These are phyloP conservation scores for Pyrenophora graminea DNA, from an alignment of 2,329 filamentous ascomycete species.

Conservation along the genomic window DNA sequence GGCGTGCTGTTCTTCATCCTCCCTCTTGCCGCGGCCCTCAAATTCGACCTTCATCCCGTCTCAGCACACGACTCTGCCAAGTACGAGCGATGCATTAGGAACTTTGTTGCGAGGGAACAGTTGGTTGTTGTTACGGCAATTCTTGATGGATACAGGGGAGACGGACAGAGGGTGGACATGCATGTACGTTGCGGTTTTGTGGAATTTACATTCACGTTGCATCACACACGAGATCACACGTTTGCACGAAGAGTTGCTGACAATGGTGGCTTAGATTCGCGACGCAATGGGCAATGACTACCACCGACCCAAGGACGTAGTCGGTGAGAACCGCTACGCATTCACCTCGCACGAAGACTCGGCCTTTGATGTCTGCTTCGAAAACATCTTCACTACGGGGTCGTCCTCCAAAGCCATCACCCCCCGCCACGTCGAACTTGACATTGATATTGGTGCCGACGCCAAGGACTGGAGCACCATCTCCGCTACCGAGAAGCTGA, in stretches of 20 bases:
- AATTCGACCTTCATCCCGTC: slow-evolving; percentile 86
- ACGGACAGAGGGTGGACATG: slow-evolving; percentile 93
- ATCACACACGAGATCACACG: neutral
- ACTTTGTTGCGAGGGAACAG: slow-evolving; percentile 91
- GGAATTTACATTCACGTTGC: neutral
- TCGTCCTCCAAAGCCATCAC: slow-evolving; percentile 29
- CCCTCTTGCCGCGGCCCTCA: slow-evolving; percentile 68
- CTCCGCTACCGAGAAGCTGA: slow-evolving; percentile 94
- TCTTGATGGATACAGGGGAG: slow-evolving; percentile 80
- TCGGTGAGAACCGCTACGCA: slow-evolving; percentile 87
- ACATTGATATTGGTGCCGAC: slow-evolving; percentile 94
- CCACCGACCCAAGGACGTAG: slow-evolving; percentile 85
- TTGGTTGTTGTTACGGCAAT: slow-evolving; percentile 94
- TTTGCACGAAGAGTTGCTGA: neutral
- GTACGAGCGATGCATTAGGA: slow-evolving; percentile 89
- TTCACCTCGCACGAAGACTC: slow-evolving; percentile 93
- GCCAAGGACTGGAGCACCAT: slow-evolving; percentile 98
- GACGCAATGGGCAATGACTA: slow-evolving; percentile 97
- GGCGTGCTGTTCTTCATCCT: slow-evolving; percentile 46
- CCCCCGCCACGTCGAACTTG: slow-evolving; percentile 80
- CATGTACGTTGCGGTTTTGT: slow-evolving; percentile 65
- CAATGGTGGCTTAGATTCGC: slow-evolving; percentile 68
- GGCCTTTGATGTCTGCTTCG: slow-evolving; percentile 95
- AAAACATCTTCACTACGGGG: slow-evolving; percentile 69
- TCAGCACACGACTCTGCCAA: slow-evolving; percentile 63